Conservation (phyloP, 2,329 filamentous ascomycete species). For the Rutstroemia sp. region DNA sequence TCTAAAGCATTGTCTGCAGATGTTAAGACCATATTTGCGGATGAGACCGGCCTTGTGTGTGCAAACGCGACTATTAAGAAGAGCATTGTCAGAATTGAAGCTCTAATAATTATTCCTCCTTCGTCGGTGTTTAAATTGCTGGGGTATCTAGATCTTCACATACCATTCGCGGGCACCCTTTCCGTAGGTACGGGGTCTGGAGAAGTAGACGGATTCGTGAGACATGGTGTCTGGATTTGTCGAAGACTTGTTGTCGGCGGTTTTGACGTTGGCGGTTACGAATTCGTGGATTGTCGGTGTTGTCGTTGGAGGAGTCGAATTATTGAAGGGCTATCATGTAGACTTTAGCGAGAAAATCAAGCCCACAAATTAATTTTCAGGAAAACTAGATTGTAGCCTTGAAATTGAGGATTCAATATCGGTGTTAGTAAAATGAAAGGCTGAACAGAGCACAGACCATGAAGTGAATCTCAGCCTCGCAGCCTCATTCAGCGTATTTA, state of each 20-base stretch:
- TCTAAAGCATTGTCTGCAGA: conserved; percentile 74
- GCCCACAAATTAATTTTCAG: conserved; percentile 4
- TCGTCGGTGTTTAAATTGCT: neutral
- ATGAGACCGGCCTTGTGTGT: conserved; percentile 98
- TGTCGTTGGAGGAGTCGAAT: conserved; percentile 1
- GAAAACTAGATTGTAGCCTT: neutral
- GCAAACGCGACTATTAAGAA: conserved; percentile 61
- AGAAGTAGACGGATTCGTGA: conserved; percentile 99
- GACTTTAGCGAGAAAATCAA: conserved; percentile 4
- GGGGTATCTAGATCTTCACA: conserved; percentile 33
- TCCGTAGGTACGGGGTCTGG: conserved; percentile 92
- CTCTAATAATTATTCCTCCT: neutral
- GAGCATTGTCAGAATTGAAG: conserved; percentile 11
- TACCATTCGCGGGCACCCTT: conserved; percentile 95
- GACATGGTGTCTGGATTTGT: conserved; percentile 49
- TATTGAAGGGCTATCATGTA: conserved; percentile 2
- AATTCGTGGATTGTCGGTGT: neutral
- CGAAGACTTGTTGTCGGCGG: conserved; percentile 22
- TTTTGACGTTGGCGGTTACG: conserved; percentile 5
- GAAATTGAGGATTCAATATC: no score
- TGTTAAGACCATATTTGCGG: conserved; percentile 98
- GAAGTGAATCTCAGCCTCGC: no score
- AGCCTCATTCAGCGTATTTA: no score
- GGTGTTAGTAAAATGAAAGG: neutral
- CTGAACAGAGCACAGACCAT: neutral